Evolutionary conservation across 139 green algal species (phyloP), one percentile per base, ranked within the genome.

Genomic region (Chlorella sp.): DNA sequence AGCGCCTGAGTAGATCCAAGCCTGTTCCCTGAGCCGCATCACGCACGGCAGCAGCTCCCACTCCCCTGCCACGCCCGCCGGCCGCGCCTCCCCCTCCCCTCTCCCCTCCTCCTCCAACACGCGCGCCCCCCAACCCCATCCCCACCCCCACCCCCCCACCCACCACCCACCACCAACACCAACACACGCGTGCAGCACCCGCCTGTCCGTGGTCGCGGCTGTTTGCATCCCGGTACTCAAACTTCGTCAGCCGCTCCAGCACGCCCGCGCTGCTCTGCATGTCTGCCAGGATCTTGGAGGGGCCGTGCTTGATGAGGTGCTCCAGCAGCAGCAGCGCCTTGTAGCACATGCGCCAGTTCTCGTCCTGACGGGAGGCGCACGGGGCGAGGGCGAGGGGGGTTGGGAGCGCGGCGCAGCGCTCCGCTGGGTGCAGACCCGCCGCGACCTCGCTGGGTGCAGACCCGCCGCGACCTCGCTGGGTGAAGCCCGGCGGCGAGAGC

Each of bases 291-390:
- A 94, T 76, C 58, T 91, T 82, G 75, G 87, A 81, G 9, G 93
- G 93, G 0, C 93, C 93, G 77, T 97, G 87, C 77, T 95, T 97
- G 36, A 90, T 36, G 61, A 98, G 82, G 83, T 89, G 93, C 75
- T 98, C 94, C 45, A 97, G 82, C 50, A 97, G 80, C 71, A 98
- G 88, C 71, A 98, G 79, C 7, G 88, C 88, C 81, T 98, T 98
- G 86, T 98, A 98, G 50, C 93, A 92, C 45, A 97, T 88, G 25
- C 94, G 79, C 94, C 94, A 98, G 77, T 94, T 91, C 33, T 97
- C 91, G 15, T 82, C 89, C 80, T 88, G 59, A 14, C n/a, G 31
- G 42, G 0, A 15, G 62, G 15, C 66, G 45, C 8, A 40, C 21
- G 31, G 46, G 64, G 1, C 7, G 36, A 29, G 48, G 48, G 55